A percentile compares a stretch with the other conserved stretches of the same genome.
Evolutionary conservation across 1,284 basidiomycete genomes (phyloP).

Genomic region (Cryptococcus sp.): DNA sequence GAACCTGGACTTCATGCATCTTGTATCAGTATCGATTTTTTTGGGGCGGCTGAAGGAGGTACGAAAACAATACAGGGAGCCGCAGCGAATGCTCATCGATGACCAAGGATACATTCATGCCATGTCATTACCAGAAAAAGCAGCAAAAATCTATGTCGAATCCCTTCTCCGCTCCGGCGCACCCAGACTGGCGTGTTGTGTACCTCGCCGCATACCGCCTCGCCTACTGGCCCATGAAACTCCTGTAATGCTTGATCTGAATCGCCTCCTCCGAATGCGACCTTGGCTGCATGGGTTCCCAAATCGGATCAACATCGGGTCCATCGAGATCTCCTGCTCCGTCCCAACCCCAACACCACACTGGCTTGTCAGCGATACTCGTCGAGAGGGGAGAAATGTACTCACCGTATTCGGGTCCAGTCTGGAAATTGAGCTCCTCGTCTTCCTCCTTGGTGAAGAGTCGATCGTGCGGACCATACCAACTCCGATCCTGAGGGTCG

Average conservation of each 20-base stretch:
- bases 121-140: too few relatives aligned
- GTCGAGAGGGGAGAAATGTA: too few relatives aligned
- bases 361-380: slow-evolving; percentile 53
- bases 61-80: too few relatives aligned
- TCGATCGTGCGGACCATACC: slow-evolving; percentile 90
- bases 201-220: too few relatives aligned
- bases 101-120: too few relatives aligned
- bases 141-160: too few relatives aligned
- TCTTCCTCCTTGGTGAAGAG: slow-evolving; percentile 82
- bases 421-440: slow-evolving; percentile 64
- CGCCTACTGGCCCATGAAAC: slow-evolving; percentile 22
- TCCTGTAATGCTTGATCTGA: slow-evolving; percentile 66
- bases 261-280: slow-evolving; percentile 60
- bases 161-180: too few relatives aligned
- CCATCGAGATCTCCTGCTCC: slow-evolving; percentile 92
- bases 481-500: slow-evolving; percentile 87
- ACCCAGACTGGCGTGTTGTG: too few relatives aligned
- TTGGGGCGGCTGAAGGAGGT: too few relatives aligned
- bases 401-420: slow-evolving; percentile 82
- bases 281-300: slow-evolving; percentile 75
- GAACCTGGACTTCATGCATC: too few relatives aligned
- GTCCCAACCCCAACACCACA: slow-evolving; percentile 99
- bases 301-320: slow-evolving; percentile 86
- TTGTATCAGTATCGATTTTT: too few relatives aligned
- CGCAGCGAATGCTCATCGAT: too few relatives aligned